These are phyloP conservation scores for Hypoxylon sp. DNA, from an alignment of 2,329 filamentous ascomycete genomes.

Conservation along the genomic window DNA sequence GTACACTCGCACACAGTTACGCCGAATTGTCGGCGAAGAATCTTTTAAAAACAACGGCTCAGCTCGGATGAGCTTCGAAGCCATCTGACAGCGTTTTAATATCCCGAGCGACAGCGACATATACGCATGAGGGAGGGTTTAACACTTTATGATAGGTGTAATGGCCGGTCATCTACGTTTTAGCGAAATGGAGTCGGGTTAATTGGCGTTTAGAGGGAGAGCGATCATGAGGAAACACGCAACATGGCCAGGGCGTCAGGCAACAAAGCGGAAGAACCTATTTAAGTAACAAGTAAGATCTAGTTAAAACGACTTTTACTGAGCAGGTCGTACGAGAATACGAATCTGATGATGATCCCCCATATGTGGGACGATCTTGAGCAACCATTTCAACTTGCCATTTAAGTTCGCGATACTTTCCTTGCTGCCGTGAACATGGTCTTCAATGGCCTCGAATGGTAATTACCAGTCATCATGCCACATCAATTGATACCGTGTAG, in stretches of 20 bases:
- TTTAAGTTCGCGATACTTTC: not conserved
- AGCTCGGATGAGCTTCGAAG: slow-evolving; percentile 30
- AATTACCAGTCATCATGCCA: not conserved
- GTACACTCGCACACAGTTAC: slow-evolving; percentile 12
- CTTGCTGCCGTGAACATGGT: not conserved
- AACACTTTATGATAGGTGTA: not conserved
- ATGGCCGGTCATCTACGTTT: slow-evolving; percentile 9
- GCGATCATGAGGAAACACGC: slow-evolving; percentile 16
- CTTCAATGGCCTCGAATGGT: not conserved
- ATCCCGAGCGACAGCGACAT: slow-evolving; percentile 23
- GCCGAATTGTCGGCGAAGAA: slow-evolving; percentile 12
- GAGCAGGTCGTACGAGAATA: slow-evolving; percentile 39
- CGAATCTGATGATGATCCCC: slow-evolving; percentile 30
- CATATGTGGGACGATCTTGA: slow-evolving; percentile 31
- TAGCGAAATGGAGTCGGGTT: slow-evolving; percentile 20
- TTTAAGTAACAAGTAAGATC: slow-evolving; percentile 19
- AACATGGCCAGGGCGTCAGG: slow-evolving; percentile 10
- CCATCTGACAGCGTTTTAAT: slow-evolving; percentile 23
- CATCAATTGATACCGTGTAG: not conserved
- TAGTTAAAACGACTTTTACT: slow-evolving; percentile 21
- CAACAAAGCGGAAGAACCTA: slow-evolving; percentile 10
- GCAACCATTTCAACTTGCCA: slow-evolving; percentile 5
- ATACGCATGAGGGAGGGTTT: slow-evolving; percentile 17
- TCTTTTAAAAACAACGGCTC: slow-evolving; percentile 17
- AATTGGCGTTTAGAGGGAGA: slow-evolving; percentile 19